A percentile compares a stretch with the other conserved stretches of the same genome.
These are phyloP conservation scores for Acacia acuminata DNA, from an alignment of 306 rosid species.

Conservation along the genomic window DNA sequence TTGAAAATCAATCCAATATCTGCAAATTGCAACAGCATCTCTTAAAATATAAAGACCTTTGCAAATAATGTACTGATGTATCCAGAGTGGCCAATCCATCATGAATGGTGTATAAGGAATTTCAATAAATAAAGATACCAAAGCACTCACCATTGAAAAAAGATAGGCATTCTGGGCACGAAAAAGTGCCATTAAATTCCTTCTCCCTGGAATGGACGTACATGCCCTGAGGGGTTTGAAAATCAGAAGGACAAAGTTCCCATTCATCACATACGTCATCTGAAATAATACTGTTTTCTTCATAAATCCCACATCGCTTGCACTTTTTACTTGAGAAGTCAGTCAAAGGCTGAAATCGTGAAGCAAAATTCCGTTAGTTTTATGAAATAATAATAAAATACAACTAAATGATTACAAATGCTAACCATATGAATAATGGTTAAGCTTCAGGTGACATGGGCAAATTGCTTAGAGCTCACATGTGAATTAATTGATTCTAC, in stretches of 20 bases:
- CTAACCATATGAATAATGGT: constrained; percentile 13
- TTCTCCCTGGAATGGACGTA: constrained; percentile 54
- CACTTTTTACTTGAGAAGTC: constrained; percentile 63
- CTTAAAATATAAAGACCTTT: neutral
- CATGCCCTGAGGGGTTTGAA: constrained; percentile 47
- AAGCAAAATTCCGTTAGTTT: constrained; percentile 31
- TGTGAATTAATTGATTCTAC: neutral
- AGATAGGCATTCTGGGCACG: constrained; percentile 60
- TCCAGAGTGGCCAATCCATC: neutral
- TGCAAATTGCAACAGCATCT: constrained; percentile 1
- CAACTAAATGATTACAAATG: constrained; percentile 5
- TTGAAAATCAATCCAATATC: neutral
- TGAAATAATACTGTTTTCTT: constrained; percentile 58
- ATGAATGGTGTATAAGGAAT: constrained; percentile 2
- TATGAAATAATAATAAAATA: constrained; percentile 21
- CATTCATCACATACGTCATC: constrained; percentile 83
- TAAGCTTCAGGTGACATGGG: constrained; percentile 12
- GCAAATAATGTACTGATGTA: neutral
- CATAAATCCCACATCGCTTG: constrained; percentile 92
- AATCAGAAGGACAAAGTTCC: constrained; percentile 93
- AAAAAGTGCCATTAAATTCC: constrained; percentile 72
- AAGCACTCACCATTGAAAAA: constrained; percentile 53
- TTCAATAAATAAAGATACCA: neutral
- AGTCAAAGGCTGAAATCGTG: constrained; percentile 81
- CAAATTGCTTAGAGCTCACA: constrained; percentile 9